These are phyloP conservation scores for Claviceps sp. DNA, from an alignment of 2,329 filamentous ascomycete species.

Conservation along the genomic window DNA sequence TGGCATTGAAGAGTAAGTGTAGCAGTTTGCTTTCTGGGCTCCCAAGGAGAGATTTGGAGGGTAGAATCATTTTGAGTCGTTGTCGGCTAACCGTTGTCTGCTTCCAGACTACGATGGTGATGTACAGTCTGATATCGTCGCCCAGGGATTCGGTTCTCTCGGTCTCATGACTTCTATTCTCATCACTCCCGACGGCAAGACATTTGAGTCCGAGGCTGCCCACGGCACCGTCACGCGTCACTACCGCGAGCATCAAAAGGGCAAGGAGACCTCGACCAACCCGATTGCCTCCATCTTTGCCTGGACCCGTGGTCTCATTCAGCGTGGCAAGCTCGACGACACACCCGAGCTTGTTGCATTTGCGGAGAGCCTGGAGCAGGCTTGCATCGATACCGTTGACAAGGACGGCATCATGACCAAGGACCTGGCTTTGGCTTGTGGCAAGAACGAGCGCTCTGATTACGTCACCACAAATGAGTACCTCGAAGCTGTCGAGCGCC, in stretches of 20 bases:
- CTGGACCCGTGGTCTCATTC: constrained; percentile 88
- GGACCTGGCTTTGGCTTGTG: constrained; percentile 89
- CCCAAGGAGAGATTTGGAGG: no score
- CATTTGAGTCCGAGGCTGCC: constrained; percentile 93
- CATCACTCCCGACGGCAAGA: constrained; percentile 91
- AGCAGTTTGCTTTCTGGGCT: no score
- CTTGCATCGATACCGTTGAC: constrained; percentile 89
- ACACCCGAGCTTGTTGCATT: constrained; percentile 89
- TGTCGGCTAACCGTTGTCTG: neutral
- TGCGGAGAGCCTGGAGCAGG: constrained; percentile 81
- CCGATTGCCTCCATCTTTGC: constrained; percentile 98
- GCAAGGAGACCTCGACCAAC: constrained; percentile 93
- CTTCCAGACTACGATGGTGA: constrained; percentile 88
- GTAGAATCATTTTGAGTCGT: neutral
- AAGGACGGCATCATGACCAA: constrained; percentile 97
- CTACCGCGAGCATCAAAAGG: constrained; percentile 98
- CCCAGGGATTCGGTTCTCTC: constrained; percentile 94
- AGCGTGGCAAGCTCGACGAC: constrained; percentile 83
- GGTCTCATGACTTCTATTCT: constrained; percentile 98
- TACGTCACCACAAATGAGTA: constrained; percentile 92
- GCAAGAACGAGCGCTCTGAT: constrained; percentile 68
- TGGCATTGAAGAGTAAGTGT: constrained; percentile 87
- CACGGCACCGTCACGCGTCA: constrained; percentile 97
- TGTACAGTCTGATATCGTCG: constrained; percentile 95
- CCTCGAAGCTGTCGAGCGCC: constrained; percentile 79